Evolutionary conservation across 495 filamentous ascomycete genomes (phyloP).

Genomic region (Lindgomyces ingoldianus): DNA sequence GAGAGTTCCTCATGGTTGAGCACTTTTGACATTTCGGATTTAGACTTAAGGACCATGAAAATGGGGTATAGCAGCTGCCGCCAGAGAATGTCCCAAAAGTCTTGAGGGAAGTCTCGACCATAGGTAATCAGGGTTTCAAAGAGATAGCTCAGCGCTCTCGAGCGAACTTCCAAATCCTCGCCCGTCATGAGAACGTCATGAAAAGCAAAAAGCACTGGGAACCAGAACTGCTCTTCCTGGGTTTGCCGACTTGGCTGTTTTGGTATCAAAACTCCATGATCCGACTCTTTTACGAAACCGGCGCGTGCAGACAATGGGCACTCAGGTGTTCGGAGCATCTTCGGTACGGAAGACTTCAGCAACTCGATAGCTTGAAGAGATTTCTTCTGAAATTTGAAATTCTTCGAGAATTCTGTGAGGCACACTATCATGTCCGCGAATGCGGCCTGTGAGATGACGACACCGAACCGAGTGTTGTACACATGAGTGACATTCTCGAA

Average conservation of each 20-base stretch:
- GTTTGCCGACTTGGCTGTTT: constrained; percentile 64
- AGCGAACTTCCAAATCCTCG: constrained; percentile 95
- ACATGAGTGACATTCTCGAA: constrained; percentile 97
- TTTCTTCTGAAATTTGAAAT: constrained; percentile 96
- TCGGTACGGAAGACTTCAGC: constrained; percentile 83
- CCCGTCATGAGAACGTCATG: constrained; percentile 99
- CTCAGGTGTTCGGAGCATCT: constrained; percentile 94
- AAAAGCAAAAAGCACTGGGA: constrained; percentile 95
- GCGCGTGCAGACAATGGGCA: constrained; percentile 76
- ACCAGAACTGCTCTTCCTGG: constrained; percentile 97
- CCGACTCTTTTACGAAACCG: constrained; percentile 40
- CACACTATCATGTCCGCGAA: constrained; percentile 97
- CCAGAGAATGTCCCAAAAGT: constrained; percentile 99
- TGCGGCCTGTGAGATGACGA: constrained; percentile 93
- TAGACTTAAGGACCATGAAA: constrained; percentile 94
- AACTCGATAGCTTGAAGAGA: constrained; percentile 94
- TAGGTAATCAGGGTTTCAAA: constrained; percentile 90
- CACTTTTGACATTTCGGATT: constrained; percentile 92
- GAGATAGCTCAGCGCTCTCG: constrained; percentile 85
- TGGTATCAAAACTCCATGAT: constrained; percentile 49
- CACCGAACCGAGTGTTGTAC: constrained; percentile 95
- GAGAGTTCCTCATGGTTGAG: constrained; percentile 93
- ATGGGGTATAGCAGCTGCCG: constrained; percentile 94
- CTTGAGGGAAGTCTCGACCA: constrained; percentile 84
- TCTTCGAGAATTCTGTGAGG: constrained; percentile 97